phyloP scores from a whole-genome alignment of 2,329 filamentous ascomycete genomes.

The Colletotrichum abscissum region DNA sequence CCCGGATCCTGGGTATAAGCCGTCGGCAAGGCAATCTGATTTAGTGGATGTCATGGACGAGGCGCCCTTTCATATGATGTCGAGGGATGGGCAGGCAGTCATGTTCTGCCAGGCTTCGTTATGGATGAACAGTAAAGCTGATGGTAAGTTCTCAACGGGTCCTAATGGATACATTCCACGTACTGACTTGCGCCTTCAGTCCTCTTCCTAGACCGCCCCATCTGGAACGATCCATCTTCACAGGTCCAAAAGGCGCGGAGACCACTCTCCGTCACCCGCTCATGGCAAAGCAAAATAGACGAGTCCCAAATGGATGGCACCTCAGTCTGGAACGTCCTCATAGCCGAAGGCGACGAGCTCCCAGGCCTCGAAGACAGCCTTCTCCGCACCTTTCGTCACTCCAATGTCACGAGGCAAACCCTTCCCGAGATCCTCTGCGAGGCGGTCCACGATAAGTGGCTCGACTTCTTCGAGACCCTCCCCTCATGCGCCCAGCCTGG shows the following conservation, averaged over 20 bases:
- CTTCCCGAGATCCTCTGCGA: constrained; percentile 38
- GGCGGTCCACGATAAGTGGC: constrained; percentile 46
- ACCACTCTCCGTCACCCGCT: constrained; percentile 19
- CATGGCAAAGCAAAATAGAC: constrained; percentile 32
- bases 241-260: constrained; percentile 38
- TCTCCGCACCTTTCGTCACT: constrained; percentile 18
- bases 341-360: constrained; percentile 31
- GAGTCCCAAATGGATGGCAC: constrained; percentile 33
- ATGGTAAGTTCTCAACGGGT: constrained; percentile 16
- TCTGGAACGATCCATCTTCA: constrained; percentile 38
- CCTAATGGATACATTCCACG: not conserved
- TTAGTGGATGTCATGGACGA: constrained; percentile 37
- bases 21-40: constrained; percentile 20
- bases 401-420: constrained; percentile 8
- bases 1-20: constrained; percentile 8
- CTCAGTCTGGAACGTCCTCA: constrained; percentile 32
- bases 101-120: constrained; percentile 48
- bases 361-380: constrained; percentile 30
- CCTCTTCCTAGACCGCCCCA: constrained; percentile 45
- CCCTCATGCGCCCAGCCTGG: not conserved
- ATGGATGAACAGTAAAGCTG: constrained; percentile 43
- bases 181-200: constrained; percentile 36
- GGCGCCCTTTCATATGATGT: constrained; percentile 36
- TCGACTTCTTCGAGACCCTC: constrained; percentile 45
- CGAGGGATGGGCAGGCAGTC: constrained; percentile 37